Conservation (phyloP, 2,329 filamentous ascomycete genomes). For the Mycosphaerelloides madeirae region DNA sequence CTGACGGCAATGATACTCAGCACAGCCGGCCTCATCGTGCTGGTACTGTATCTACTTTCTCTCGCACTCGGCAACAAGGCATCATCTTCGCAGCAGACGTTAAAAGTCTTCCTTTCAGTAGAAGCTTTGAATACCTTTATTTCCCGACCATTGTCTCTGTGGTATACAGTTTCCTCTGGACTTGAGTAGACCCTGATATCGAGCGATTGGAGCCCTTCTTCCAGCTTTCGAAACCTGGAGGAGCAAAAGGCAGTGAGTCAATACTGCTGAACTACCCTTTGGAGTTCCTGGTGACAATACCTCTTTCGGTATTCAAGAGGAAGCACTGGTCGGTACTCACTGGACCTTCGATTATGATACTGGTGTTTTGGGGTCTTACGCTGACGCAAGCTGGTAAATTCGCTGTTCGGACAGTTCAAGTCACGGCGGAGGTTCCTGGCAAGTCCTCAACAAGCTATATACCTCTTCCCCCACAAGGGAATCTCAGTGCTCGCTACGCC, state of each 20-base stretch:
- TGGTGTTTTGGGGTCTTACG: constrained; percentile 53
- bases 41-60: constrained; percentile 45
- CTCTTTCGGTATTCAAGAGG: constrained; percentile 37
- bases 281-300: constrained; percentile 44
- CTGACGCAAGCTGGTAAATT: constrained; percentile 55
- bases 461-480: constrained; percentile 29
- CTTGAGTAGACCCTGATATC: constrained; percentile 56
- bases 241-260: constrained; percentile 43
- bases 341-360: constrained; percentile 44
- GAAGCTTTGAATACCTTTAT: constrained; percentile 46
- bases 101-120: constrained; percentile 35
- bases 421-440: background rate
- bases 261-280: constrained; percentile 54
- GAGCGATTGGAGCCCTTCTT: constrained; percentile 59
- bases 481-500: constrained; percentile 37
- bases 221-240: constrained; percentile 47
- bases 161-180: constrained; percentile 54
- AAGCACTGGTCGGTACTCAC: constrained; percentile 51
- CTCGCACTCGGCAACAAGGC: constrained; percentile 39
- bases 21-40: constrained; percentile 34
- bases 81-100: constrained; percentile 37
- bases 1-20: constrained; percentile 36
- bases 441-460: constrained; percentile 23
- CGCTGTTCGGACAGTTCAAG: constrained; percentile 25
- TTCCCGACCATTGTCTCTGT: constrained; percentile 53